Conservation (phyloP, 441 rosid genomes). For the Arabidopsis lyrata region DNA sequence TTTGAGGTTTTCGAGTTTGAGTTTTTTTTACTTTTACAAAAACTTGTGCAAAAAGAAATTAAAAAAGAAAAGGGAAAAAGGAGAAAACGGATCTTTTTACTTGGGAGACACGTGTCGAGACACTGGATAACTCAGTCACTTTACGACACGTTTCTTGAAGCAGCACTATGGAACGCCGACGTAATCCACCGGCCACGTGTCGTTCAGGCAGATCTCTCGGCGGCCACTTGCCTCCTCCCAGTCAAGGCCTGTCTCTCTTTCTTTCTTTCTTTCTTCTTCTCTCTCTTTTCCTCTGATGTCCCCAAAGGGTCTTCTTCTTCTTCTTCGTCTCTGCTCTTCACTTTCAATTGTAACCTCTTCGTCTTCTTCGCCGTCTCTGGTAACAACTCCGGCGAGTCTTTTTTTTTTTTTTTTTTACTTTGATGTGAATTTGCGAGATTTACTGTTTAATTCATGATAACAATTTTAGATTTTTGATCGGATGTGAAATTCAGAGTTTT, state of each 20-base stretch:
- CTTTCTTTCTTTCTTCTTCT: constrained; percentile 28
- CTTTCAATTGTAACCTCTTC: neutral
- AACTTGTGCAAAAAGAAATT: neutral
- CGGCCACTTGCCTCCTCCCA: constrained; percentile 72
- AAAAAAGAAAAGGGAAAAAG: neutral
- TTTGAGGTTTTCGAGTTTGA: neutral
- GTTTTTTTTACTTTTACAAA: neutral
- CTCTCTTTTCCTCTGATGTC: constrained; percentile 40
- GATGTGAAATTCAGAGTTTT: constrained; percentile 27
- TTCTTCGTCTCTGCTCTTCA: constrained; percentile 8
- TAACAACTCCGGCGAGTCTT: constrained; percentile 19
- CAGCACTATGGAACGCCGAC: constrained; percentile 43
- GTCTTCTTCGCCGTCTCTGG: constrained; percentile 36
- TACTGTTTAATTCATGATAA: constrained; percentile 28
- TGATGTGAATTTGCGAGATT: neutral
- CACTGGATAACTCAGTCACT: constrained; percentile 39
- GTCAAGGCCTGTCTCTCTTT: constrained; percentile 44
- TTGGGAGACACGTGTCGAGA: constrained; percentile 43
- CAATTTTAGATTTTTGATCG: constrained; percentile 26
- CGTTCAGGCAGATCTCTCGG: constrained; percentile 50
- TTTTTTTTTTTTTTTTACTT: neutral
- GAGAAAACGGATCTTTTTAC: constrained; percentile 38
- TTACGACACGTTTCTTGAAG: constrained; percentile 38
- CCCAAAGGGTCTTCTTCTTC: neutral
- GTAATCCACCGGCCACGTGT: constrained; percentile 71